Evolutionary conservation across 768 basidiomycete genomes (phyloP), one percentile per base, ranked within the genome.

Genomic region (Mycena floridula): DNA sequence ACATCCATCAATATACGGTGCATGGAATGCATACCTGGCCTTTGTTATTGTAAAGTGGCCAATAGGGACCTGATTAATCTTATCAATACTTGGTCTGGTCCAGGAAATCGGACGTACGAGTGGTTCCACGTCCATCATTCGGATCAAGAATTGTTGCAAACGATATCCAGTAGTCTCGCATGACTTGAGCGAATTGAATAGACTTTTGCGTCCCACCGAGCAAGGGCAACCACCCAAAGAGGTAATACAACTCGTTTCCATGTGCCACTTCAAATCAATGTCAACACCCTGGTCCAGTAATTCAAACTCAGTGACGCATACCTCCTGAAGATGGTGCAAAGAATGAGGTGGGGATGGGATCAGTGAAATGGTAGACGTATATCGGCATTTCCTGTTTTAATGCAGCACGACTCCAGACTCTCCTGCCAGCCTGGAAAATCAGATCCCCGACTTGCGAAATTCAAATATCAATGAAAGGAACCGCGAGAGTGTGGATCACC

Each of bases 101-200:
- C n/a, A n/a, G n/a, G n/a, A n/a, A n/a, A n/a, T n/a, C n/a, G n/a
- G n/a, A 41, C 45, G 6, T 30, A 54, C 53, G 53, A 8, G 30
- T 23, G 4, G 37, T 37, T 7, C 54, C 54, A 7, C 12, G 4
- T 26, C 43, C 52, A 44, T 56, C 54, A 40, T 50, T 56, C 7
- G 54, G 54, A 48, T 54, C 28, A 18, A 54, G 40, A n/a, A 16
- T 40, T 5, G 42, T 37, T 13, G 37, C 51, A 30, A 56, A 56
- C 5, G 54, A 56, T 15, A 56, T 43, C 53, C 53, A 56, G 23
- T 56, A 56, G 40, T 56, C 54, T 43, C 48, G 48, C 47, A 56
- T 51, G 21, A 8, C 9, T 12, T 11, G 12, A 9, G 12, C 37
- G 9, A 38, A 20, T 11, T 9, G 12, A 11, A 38, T 38, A 20